These are phyloP conservation scores for Sporobolomyces phaffii DNA, from an alignment of 768 basidiomycete genomes.

Conservation along the genomic window DNA sequence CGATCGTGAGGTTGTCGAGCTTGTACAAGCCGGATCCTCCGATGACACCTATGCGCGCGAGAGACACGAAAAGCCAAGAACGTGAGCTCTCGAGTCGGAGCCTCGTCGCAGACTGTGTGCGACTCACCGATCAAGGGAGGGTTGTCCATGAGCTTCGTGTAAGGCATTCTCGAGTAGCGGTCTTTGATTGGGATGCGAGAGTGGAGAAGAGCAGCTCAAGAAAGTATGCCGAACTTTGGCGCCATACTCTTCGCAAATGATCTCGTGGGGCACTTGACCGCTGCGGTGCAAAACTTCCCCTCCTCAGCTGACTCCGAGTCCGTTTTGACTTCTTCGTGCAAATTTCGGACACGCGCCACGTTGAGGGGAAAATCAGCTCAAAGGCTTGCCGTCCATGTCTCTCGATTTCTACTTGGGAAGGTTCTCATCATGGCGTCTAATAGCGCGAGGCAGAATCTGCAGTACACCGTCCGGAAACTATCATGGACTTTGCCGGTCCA, in stretches of 20 bases:
- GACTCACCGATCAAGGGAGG: slow-evolving; percentile 28
- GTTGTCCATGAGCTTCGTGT: slow-evolving; percentile 27
- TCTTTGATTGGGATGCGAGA: not conserved
- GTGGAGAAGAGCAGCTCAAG: not conserved
- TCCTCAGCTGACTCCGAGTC: not conserved
- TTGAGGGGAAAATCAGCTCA: no score
- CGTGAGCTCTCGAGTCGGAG: not conserved
- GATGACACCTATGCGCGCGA: slow-evolving; percentile 31
- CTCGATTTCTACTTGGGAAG: no score
- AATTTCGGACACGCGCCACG: no score
- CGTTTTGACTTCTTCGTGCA: no score
- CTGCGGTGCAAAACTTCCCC: no score
- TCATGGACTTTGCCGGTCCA: no score
- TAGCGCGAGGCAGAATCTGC: no score
- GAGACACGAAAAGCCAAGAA: not conserved
- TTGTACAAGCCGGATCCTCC: slow-evolving; percentile 66
- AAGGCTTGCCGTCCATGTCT: no score
- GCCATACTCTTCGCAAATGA: not conserved
- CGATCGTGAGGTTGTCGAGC: slow-evolving; percentile 77
- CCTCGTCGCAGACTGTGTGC: no score
- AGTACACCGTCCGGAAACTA: no score
- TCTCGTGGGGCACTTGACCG: no score
- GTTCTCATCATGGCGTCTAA: no score
- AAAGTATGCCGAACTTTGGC: not conserved
- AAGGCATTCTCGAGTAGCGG: not conserved